Conservation (phyloP, 805 yeast genomes). For the Starmerella stellata region DNA sequence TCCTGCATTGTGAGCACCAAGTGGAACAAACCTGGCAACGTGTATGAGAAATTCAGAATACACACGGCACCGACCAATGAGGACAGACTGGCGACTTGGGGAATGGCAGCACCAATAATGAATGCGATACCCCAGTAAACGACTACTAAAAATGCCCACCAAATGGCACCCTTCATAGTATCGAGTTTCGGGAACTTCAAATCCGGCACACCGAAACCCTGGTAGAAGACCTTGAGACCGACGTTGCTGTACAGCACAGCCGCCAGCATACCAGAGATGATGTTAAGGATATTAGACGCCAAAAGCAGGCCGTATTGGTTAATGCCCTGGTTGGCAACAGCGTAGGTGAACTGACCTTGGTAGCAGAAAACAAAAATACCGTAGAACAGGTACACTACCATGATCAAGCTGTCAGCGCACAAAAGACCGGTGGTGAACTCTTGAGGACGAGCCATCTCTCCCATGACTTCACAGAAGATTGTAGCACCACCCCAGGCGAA, state of each 20-base stretch:
- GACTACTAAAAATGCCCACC: constrained; percentile 26
- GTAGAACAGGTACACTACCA: constrained; percentile 26
- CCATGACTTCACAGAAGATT: constrained; percentile 31
- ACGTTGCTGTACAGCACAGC: constrained; percentile 32
- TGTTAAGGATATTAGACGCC: constrained; percentile 24
- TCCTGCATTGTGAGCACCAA: constrained; percentile 7
- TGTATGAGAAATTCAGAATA: constrained; percentile 31
- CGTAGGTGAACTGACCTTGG: constrained; percentile 29
- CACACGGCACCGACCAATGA: constrained; percentile 29
- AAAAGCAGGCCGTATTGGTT: constrained; percentile 22
- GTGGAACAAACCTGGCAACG: constrained; percentile 25
- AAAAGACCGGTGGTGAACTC: constrained; percentile 34
- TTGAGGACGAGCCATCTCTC: constrained; percentile 32
- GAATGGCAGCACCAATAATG: constrained; percentile 30
- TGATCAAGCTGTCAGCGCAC: constrained; percentile 28
- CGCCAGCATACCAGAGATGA: constrained; percentile 29
- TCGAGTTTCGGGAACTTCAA: constrained; percentile 23
- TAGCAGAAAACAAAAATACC: constrained; percentile 30
- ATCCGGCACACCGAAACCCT: constrained; percentile 24
- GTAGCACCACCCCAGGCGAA: constrained; percentile 37
- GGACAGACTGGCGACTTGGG: constrained; percentile 27
- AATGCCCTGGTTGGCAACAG: constrained; percentile 29
- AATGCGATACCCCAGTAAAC: constrained; percentile 31
- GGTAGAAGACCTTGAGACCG: constrained; percentile 31
- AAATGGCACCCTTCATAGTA: constrained; percentile 23